Conservation (phyloP, 2,329 filamentous ascomycete genomes). For the Hymenoscyphus infarciens region DNA sequence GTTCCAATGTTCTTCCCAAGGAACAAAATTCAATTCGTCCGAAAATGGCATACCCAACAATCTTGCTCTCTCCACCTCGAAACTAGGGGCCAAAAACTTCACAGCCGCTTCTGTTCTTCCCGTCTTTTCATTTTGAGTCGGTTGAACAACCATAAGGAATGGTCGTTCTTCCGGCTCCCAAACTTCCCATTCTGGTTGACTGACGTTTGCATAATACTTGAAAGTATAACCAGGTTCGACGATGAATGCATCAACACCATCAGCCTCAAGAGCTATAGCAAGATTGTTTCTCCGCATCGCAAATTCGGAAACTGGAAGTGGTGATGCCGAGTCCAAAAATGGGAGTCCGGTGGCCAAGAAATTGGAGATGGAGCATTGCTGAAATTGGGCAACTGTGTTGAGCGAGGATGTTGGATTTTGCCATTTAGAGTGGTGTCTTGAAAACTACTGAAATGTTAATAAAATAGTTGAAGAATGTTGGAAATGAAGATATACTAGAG, state of each 20-base stretch:
- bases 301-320: slow-evolving; percentile 50
- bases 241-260: slow-evolving; percentile 54
- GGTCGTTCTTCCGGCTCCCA: slow-evolving; percentile 64
- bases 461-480: not conserved
- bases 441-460: not conserved
- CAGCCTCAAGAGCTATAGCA: slow-evolving; percentile 49
- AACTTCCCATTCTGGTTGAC: slow-evolving; percentile 58
- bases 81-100: slow-evolving; percentile 55
- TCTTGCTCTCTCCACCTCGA: slow-evolving; percentile 57
- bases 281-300: slow-evolving; percentile 53
- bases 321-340: slow-evolving; percentile 48
- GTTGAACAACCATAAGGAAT: slow-evolving; percentile 58
- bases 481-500: not conserved
- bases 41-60: slow-evolving; percentile 55
- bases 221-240: slow-evolving; percentile 64
- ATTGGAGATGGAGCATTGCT: slow-evolving; percentile 51
- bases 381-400: slow-evolving; percentile 31
- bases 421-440: not conserved
- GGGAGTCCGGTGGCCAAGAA: slow-evolving; percentile 43
- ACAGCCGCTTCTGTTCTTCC: slow-evolving; percentile 50
- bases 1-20: slow-evolving; percentile 64
- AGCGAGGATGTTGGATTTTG: not conserved
- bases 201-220: slow-evolving; percentile 60
- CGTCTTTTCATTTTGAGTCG: slow-evolving; percentile 36
- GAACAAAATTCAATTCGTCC: slow-evolving; percentile 49